A percentile compares a stretch with the other conserved stretches of the same genome.
Evolutionary conservation across 164 flowering plant species (phyloP).

Genomic region (Platanus orientalis): DNA sequence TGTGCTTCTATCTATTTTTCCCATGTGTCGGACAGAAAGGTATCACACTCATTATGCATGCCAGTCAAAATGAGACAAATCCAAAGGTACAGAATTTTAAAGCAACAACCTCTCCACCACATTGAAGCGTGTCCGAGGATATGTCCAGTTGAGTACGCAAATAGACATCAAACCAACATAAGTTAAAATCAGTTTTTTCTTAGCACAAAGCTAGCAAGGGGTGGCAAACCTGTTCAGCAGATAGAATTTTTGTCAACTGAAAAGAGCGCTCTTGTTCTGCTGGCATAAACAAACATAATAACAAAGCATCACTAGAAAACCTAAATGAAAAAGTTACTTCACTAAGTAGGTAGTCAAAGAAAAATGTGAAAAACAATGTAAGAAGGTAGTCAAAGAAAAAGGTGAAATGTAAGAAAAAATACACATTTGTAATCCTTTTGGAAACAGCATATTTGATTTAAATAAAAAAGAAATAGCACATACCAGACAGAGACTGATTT

Average conservation of each 20-base stretch:
- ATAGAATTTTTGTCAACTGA: constrained; percentile 31
- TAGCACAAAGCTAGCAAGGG: background rate
- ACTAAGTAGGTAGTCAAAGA: background rate
- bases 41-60: background rate
- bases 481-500: no score
- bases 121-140: background rate
- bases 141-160: background rate
- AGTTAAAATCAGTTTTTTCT: background rate
- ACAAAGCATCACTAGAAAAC: constrained; percentile 9
- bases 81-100: background rate
- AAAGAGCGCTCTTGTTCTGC: constrained; percentile 42
- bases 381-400: no score
- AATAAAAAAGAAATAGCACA: background rate
- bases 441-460: background rate
- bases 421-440: background rate
- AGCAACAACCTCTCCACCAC: background rate
- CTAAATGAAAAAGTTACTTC: constrained; percentile 1
- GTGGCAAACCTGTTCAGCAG: constrained; percentile 53
- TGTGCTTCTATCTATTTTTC: background rate
- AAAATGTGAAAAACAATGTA: background rate
- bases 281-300: constrained; percentile 12
- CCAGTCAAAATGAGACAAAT: background rate
- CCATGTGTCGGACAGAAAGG: background rate
- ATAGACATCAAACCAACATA: background rate
- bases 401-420: background rate